Evolutionary conservation across 2,329 filamentous ascomycete genomes (phyloP).

Genomic region (Calcarisporium arbuscula): DNA sequence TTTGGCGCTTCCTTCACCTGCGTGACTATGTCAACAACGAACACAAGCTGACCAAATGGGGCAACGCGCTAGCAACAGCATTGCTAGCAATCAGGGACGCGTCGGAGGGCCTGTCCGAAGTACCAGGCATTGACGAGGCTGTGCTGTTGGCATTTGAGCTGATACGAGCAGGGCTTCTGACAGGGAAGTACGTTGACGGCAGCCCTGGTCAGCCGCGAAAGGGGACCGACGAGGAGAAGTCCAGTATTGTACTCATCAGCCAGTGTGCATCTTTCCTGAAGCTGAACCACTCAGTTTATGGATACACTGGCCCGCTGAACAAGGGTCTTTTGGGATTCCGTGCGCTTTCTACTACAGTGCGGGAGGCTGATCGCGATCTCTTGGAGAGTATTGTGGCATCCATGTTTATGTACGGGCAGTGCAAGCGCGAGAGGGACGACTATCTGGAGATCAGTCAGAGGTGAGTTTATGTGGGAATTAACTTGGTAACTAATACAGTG

Average conservation of each 20-base stretch:
- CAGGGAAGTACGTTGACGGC: conserved; percentile 55
- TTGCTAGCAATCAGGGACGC: conserved; percentile 56
- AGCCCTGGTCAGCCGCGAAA: conserved; percentile 50
- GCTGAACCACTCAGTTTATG: conserved; percentile 74
- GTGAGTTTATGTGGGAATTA: conserved; percentile 40
- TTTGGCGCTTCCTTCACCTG: conserved; percentile 86
- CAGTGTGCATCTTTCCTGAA: conserved; percentile 79
- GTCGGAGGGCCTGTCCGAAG: conserved; percentile 35
- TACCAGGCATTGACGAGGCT: conserved; percentile 61
- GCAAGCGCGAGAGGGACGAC: conserved; percentile 62
- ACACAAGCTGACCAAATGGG: conserved; percentile 80
- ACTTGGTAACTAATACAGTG: conserved; percentile 12
- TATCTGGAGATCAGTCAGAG: conserved; percentile 63
- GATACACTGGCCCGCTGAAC: conserved; percentile 91
- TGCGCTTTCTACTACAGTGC: conserved; percentile 73
- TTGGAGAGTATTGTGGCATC: conserved; percentile 75
- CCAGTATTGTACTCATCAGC: conserved; percentile 74
- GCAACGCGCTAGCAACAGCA: conserved; percentile 67
- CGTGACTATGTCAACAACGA: conserved; percentile 75
- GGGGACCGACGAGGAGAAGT: conserved; percentile 64
- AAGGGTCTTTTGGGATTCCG: conserved; percentile 83
- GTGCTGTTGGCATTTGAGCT: conserved; percentile 82
- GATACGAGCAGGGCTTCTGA: conserved; percentile 71
- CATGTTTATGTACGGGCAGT: conserved; percentile 76
- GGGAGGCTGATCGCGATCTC: conserved; percentile 73